phyloP scores from a whole-genome alignment of 2,329 filamentous ascomycete genomes.

The Aureobasidium zeae region DNA sequence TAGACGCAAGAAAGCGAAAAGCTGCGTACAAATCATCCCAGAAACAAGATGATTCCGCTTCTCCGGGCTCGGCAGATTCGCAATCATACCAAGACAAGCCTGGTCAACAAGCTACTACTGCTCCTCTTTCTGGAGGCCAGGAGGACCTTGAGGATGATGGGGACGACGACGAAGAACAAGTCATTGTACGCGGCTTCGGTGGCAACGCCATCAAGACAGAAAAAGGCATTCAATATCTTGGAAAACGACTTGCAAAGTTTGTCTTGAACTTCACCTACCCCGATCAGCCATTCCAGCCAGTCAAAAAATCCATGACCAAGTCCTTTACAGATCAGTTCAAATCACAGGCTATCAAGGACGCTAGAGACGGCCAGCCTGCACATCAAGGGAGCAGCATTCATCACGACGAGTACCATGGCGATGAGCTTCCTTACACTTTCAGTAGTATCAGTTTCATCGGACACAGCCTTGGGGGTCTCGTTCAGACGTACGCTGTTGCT shows the following conservation, averaged over 20 bases:
- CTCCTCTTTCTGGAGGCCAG: conserved; percentile 42
- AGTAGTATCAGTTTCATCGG: conserved; percentile 93
- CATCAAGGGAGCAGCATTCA: conserved; percentile 57
- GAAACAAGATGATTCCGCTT: conserved; percentile 15
- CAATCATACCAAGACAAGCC: conserved; percentile 23
- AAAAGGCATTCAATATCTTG: conserved; percentile 91
- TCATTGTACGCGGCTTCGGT: conserved; percentile 81
- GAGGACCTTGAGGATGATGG: conserved; percentile 41
- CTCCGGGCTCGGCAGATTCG: conserved; percentile 20
- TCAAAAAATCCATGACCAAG: conserved; percentile 45
- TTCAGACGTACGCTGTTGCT: conserved; percentile 89
- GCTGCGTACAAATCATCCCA: conserved; percentile 23
- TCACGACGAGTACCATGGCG: conserved; percentile 35
- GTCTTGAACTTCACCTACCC: conserved; percentile 85
- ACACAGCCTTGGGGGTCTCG: conserved; percentile 79
- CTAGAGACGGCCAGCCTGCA: conserved; percentile 37
- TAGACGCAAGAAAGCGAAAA: conserved; percentile 56
- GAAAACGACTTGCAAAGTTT: conserved; percentile 87
- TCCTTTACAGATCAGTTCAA: conserved; percentile 42
- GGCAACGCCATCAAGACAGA: conserved; percentile 89
- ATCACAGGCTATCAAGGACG: conserved; percentile 35
- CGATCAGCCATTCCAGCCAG: conserved; percentile 77
- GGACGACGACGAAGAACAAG: conserved; percentile 67
- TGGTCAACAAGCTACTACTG: conserved; percentile 30
- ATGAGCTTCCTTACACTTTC: conserved; percentile 62